Evolutionary conservation across 2,329 filamentous ascomycete species (phyloP), one percentile per base, ranked within the genome.

Genomic region (Akanthomyces muscarius): DNA sequence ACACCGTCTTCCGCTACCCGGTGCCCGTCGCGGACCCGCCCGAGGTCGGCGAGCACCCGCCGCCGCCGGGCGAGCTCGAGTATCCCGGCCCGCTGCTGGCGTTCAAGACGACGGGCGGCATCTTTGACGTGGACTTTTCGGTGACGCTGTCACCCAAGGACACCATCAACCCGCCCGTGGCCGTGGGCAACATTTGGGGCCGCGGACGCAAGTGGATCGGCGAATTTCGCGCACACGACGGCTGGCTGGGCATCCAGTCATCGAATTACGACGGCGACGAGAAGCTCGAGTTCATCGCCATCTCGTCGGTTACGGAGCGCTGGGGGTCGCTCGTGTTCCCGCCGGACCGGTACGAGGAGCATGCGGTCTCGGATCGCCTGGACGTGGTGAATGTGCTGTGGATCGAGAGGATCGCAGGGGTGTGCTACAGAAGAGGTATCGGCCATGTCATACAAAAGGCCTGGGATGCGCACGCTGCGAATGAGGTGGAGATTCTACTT

Each of bases 301-400:
- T 80, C 8, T 78, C 76, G 41, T 72, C 71, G 11, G 76, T 73
- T 3, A 75, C 72, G 65, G 78, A 80, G 71, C 72, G 76, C n/a
- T 68, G 72, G n/a, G 76, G 75, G 3, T 77, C 76, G 5, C 73
- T 76, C 50, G 72, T 77, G 1, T 78, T 78, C 45, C 74, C 75
- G 16, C 65, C 70, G 23, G 77, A 78, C 16, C 71, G 71, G 21
- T 79, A 78, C 61, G 72, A 74, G 47, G 77, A 78, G 63, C 71
- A 76, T 56, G 75, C 75, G 70, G 76, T 78, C 63, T 69, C 70
- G 60, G 77, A 77, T 38, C 71, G 73, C 38, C 69, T 82, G 33
- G 77, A 81, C 63, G 76, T 80, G 68, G 75, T 80, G 21, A 80
- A 80, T 33, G 78, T 80, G 45, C 66, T 80, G 38, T 80, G 78